Percentiles rank a stretch among this genome's conserved stretches.
Evolutionary conservation across 768 basidiomycete species (phyloP).

Genomic region (Leccinum boreale): DNA sequence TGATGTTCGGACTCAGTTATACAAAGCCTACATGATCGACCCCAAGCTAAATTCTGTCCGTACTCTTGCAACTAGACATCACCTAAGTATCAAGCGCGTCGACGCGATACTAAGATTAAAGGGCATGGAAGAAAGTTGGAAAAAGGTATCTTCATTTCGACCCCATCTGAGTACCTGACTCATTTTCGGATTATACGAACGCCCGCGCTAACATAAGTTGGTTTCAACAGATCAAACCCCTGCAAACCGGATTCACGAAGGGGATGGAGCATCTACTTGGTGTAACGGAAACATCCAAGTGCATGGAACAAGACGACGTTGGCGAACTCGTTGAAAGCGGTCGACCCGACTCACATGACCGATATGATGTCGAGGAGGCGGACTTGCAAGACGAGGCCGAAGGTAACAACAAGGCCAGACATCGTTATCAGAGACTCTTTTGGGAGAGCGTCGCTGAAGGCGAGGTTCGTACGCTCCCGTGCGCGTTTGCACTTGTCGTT

Average conservation of each 20-base stretch:
- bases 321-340: constrained; percentile 8
- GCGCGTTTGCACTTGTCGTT: background rate
- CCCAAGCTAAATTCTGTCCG: constrained; percentile 56
- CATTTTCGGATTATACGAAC: constrained; percentile 4
- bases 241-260: constrained; percentile 76
- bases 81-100: constrained; percentile 72
- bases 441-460: constrained; percentile 80
- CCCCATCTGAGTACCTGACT: constrained; percentile 56
- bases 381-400: constrained; percentile 60
- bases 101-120: constrained; percentile 84
- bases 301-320: constrained; percentile 3
- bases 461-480: constrained; percentile 41
- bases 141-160: constrained; percentile 52
- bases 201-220: background rate
- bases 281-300: constrained; percentile 36
- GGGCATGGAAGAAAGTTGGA: constrained; percentile 67
- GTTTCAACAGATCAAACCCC: constrained; percentile 46
- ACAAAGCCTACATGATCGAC: constrained; percentile 55
- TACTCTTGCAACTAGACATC: constrained; percentile 55
- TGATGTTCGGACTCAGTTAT: constrained; percentile 52
- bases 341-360: constrained; percentile 4
- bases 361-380: constrained; percentile 55
- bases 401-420: constrained; percentile 51
- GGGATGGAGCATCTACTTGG: constrained; percentile 83
- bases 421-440: constrained; percentile 67